Conservation (phyloP, 805 yeast genomes). For the Metschnikowia santaceciliae region DNA sequence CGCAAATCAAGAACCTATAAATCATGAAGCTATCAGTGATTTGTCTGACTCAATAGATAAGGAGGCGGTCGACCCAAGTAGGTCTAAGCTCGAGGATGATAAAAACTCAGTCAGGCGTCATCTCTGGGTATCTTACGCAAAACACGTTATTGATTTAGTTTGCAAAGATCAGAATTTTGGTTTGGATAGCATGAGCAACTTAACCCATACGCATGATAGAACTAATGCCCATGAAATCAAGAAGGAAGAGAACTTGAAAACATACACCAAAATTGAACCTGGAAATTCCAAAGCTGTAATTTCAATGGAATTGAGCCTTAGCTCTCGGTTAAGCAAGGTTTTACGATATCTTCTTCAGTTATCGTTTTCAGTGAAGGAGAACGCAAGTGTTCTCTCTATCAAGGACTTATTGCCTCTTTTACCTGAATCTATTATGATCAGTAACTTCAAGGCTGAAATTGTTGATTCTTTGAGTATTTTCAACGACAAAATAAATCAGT, state of each 20-base stretch:
- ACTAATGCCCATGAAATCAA: background rate
- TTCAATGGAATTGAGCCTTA: slow-evolving; percentile 3
- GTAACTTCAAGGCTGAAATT: slow-evolving; percentile 78
- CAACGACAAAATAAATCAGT: slow-evolving; percentile 58
- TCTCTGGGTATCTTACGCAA: slow-evolving; percentile 69
- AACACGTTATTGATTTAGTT: slow-evolving; percentile 37
- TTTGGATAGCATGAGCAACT: background rate
- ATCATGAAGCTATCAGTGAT: background rate
- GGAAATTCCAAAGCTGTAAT: slow-evolving; percentile 16
- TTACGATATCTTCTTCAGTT: slow-evolving; percentile 30
- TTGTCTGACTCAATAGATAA: background rate
- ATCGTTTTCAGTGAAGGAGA: slow-evolving; percentile 23
- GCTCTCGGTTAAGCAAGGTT: slow-evolving; percentile 21
- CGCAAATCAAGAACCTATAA: slow-evolving; percentile 3
- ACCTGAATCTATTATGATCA: slow-evolving; percentile 79
- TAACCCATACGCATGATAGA: background rate
- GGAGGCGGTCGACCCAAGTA: slow-evolving; percentile 16
- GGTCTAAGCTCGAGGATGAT: slow-evolving; percentile 32
- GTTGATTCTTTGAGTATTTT: slow-evolving; percentile 74
- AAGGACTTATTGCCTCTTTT: slow-evolving; percentile 81
- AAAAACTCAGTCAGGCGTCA: slow-evolving; percentile 50
- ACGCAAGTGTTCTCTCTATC: slow-evolving; percentile 46
- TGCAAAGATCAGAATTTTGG: background rate
- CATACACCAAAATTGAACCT: slow-evolving; percentile 18
- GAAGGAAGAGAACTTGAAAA: background rate